Evolutionary conservation across 208 protist genomes (phyloP).

Genomic region (Wallacemonas sp.): DNA sequence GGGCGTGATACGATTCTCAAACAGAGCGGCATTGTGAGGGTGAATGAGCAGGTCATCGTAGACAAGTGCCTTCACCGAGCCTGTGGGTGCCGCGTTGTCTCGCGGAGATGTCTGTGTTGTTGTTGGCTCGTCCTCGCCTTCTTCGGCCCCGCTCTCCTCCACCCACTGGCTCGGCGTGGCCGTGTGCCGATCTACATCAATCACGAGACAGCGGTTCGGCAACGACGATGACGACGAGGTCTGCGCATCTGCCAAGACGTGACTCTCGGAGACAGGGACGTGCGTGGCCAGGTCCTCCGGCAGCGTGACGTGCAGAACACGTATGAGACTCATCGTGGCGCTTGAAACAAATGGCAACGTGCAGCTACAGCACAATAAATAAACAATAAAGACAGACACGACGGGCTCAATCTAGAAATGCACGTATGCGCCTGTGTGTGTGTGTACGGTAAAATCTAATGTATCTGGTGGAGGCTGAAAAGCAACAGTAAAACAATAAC

Average conservation of each 20-base stretch:
- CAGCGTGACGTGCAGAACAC: slow-evolving; percentile 32
- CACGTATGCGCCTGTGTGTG: neutral
- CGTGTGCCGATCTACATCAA: slow-evolving; percentile 20
- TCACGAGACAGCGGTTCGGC: slow-evolving; percentile 28
- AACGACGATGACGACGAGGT: neutral
- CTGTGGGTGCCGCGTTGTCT: neutral
- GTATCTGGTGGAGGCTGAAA: no score
- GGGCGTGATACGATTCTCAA: slow-evolving; percentile 28
- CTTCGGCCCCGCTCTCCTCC: no score
- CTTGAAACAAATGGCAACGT: neutral
- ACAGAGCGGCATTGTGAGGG: slow-evolving; percentile 31
- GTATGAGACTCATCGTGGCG: slow-evolving; percentile 15
- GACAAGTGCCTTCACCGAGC: slow-evolving; percentile 16
- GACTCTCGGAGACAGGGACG: neutral
- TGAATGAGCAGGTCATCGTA: slow-evolving; percentile 31
- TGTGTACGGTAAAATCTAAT: no score
- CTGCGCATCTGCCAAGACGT: neutral
- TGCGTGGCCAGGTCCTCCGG: slow-evolving; percentile 15
- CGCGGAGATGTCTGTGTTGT: neutral
- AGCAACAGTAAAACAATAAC: no score
- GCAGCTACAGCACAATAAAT: no score
- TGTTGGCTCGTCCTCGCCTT: no score
- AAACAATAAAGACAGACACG: no score
- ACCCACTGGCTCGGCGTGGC: slow-evolving; percentile 14
- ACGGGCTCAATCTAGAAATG: no score